Conservation (phyloP, 2,329 filamentous ascomycete genomes). For the Pseudogymnoascus sp. region DNA sequence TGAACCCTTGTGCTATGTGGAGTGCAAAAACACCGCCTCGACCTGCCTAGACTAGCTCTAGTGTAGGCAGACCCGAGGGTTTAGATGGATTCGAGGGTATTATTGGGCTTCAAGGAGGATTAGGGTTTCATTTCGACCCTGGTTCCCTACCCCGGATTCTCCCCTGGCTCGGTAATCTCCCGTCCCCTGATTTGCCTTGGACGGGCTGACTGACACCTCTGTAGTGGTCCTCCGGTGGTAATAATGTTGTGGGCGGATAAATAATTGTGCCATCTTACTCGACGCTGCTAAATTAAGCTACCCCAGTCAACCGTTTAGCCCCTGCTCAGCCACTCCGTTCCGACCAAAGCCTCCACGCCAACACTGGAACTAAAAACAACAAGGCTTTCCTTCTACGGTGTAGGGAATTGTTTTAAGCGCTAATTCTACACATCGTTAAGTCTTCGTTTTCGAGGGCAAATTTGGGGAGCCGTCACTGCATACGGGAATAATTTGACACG, state of each 20-base stretch:
- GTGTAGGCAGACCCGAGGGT: background rate
- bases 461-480: background rate
- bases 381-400: background rate
- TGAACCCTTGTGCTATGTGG: background rate
- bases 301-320: background rate
- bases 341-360: background rate
- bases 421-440: background rate
- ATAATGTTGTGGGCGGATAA: background rate
- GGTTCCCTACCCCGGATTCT: background rate
- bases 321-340: background rate
- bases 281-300: background rate
- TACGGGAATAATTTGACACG: background rate
- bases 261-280: constrained; percentile 1
- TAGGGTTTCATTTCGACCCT: background rate
- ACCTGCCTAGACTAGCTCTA: background rate
- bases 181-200: background rate
- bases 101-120: background rate
- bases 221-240: background rate
- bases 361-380: background rate
- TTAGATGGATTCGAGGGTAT: background rate
- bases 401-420: background rate
- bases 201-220: background rate
- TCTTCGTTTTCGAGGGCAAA: background rate
- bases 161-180: background rate
- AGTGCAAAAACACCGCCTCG: background rate